Percentiles rank a stretch among this genome's conserved stretches.
phyloP scores from a whole-genome alignment of 495 filamentous ascomycete species.

The Parmelia sp. region DNA sequence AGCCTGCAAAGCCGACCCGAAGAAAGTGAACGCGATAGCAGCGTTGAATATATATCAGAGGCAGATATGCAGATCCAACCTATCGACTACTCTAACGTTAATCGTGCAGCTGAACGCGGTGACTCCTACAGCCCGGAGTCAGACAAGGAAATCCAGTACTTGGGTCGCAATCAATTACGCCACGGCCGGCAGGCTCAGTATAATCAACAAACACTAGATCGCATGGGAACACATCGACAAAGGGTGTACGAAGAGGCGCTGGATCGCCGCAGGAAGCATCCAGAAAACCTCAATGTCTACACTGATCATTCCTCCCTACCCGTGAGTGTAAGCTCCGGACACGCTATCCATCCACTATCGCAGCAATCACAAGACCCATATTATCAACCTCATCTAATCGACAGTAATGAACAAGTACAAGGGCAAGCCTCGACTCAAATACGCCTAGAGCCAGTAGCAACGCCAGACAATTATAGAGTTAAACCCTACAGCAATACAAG shows the following conservation, averaged over 20 bases:
- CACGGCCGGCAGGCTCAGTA: not conserved
- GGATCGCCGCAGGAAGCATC: slow-evolving; percentile 17
- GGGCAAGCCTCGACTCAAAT: not conserved
- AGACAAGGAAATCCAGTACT: slow-evolving; percentile 13
- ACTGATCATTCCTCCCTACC: not conserved
- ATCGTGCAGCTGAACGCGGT: not conserved
- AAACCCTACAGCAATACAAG: not conserved
- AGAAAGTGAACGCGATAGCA: slow-evolving; percentile 5
- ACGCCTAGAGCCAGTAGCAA: not conserved
- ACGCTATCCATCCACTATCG: not conserved
- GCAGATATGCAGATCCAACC: slow-evolving; percentile 16
- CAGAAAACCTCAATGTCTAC: slow-evolving; percentile 1
- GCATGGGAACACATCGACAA: slow-evolving; percentile 18
- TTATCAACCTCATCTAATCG: not conserved
- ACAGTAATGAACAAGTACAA: not conserved
- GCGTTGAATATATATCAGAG: slow-evolving; percentile 21
- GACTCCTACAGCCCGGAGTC: slow-evolving; percentile 16
- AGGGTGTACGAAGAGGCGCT: slow-evolving; percentile 20
- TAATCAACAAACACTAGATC: slow-evolving; percentile 6
- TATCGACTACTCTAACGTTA: slow-evolving; percentile 17
- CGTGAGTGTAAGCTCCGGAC: not conserved
- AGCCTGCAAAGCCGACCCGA: not conserved
- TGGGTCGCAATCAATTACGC: slow-evolving; percentile 1
- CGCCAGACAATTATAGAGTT: not conserved
- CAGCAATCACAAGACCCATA: not conserved